phyloP scores from a whole-genome alignment of 176 grass and related monocot species.

The Hyparrhenia diplandra region DNA sequence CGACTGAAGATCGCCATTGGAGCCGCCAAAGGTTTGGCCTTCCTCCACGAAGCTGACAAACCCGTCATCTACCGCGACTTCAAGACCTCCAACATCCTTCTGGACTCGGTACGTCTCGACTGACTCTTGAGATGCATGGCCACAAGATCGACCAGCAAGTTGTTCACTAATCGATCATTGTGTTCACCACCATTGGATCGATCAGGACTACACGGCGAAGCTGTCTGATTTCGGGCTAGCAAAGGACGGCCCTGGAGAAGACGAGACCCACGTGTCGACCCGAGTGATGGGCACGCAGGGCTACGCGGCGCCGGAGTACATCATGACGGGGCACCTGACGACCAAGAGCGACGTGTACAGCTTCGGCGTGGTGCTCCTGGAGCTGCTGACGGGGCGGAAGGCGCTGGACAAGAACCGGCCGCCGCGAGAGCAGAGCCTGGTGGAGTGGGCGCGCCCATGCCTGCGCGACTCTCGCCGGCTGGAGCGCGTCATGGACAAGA shows the following conservation, averaged over 20 bases:
- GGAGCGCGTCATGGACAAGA: slow-evolving; percentile 40
- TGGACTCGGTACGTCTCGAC: too few relatives aligned
- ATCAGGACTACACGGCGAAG: slow-evolving; percentile 53
- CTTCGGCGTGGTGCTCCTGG: slow-evolving; percentile 49
- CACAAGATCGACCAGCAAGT: too few relatives aligned
- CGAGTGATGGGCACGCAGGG: slow-evolving; percentile 81
- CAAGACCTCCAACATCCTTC: slow-evolving; percentile 74
- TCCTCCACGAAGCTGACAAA: too few relatives aligned
- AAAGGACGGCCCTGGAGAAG: slow-evolving; percentile 62
- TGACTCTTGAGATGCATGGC: too few relatives aligned
- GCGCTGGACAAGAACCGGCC: slow-evolving; percentile 54
- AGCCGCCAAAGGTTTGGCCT: too few relatives aligned
- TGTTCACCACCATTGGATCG: too few relatives aligned
- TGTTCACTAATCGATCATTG: too few relatives aligned
- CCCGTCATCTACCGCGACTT: slow-evolving; percentile 87
- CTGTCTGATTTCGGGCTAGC: slow-evolving; percentile 85
- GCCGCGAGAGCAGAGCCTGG: slow-evolving; percentile 43
- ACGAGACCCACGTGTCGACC: slow-evolving; percentile 74
- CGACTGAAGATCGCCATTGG: too few relatives aligned
- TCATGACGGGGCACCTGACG: slow-evolving; percentile 79
- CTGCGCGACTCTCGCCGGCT: slow-evolving; percentile 41
- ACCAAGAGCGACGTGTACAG: slow-evolving; percentile 62
- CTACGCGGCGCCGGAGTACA: slow-evolving; percentile 80
- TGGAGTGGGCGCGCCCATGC: slow-evolving; percentile 57
- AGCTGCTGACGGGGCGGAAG: slow-evolving; percentile 47